Percentiles rank a stretch among this genome's conserved stretches.
Evolutionary conservation across 768 basidiomycete genomes (phyloP).

Genomic region (Mycena indigotica): DNA sequence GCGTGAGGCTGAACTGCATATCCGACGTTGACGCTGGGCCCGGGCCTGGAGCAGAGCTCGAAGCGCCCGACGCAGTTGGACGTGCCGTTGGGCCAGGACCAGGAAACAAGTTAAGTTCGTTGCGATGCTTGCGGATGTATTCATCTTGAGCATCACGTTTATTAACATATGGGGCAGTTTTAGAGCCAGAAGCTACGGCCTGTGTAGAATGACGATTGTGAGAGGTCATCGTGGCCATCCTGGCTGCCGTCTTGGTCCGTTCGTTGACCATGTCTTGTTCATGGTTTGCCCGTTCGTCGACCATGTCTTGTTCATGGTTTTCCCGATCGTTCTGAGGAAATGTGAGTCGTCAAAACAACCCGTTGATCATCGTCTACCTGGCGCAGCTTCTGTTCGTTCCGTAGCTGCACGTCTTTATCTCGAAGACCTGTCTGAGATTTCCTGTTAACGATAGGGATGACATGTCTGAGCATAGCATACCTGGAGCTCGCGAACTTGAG

Average conservation of each 20-base stretch:
- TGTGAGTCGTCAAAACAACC: too few relatives aligned
- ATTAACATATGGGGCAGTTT: neutral
- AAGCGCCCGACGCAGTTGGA: neutral
- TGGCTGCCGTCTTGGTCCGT: neutral
- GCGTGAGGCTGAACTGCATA: neutral
- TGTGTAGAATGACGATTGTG: neutral
- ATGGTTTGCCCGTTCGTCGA: too few relatives aligned
- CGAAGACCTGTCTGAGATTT: neutral
- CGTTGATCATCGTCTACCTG: neutral
- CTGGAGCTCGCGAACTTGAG: neutral
- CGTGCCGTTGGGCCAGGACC: neutral
- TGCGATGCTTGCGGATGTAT: neutral
- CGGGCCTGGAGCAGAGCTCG: neutral
- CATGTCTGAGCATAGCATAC: neutral
- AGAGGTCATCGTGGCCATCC: neutral
- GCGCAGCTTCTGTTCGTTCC: neutral
- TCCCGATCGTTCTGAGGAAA: neutral
- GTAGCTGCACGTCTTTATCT: neutral
- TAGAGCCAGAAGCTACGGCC: too few relatives aligned
- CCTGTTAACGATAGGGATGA: neutral
- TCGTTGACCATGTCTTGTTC: too few relatives aligned
- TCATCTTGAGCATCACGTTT: neutral
- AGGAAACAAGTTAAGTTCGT: neutral
- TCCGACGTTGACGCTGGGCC: neutral
- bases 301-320: too few relatives aligned